Percentiles rank a stretch among this genome's conserved stretches.
Evolutionary conservation across 345 rosid species (phyloP).

Genomic region (Brassica napus): DNA sequence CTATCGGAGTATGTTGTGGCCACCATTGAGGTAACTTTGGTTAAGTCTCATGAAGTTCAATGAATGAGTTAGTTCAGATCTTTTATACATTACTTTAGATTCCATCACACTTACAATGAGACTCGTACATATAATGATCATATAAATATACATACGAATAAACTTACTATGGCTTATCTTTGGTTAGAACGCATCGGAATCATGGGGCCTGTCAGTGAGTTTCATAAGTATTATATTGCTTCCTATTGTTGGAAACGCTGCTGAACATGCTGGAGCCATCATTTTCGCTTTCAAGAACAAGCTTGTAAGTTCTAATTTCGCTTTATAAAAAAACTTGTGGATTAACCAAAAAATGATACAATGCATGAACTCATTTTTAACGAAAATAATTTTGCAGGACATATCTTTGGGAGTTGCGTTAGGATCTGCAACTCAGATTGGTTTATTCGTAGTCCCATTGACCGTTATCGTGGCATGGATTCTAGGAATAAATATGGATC

Average conservation of each 20-base stretch:
- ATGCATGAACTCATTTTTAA: constrained; percentile 5
- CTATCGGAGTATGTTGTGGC: constrained; percentile 90
- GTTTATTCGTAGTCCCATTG: constrained; percentile 87
- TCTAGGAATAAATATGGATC: constrained; percentile 72
- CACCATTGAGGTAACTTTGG: constrained; percentile 74
- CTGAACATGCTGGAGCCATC: constrained; percentile 92
- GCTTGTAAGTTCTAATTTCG: constrained; percentile 47
- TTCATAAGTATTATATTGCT: constrained; percentile 88
- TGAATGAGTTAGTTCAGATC: not conserved
- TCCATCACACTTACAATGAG: not conserved
- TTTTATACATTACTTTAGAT: not conserved
- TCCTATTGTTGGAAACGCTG: constrained; percentile 94
- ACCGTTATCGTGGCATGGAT: constrained; percentile 79
- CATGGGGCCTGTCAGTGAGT: constrained; percentile 91
- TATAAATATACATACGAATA: not conserved
- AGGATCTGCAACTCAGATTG: constrained; percentile 93
- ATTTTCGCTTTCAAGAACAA: constrained; percentile 91
- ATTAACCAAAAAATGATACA: constrained; percentile 9
- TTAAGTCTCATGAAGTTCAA: constrained; percentile 2
- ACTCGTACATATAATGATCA: not conserved
- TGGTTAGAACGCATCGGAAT: constrained; percentile 65
- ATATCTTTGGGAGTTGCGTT: constrained; percentile 86
- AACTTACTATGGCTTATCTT: not conserved
- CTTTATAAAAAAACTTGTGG: not conserved
- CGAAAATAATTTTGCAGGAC: constrained; percentile 52